Base-by-base conservation (phyloP, 2,329 filamentous ascomycete genomes). In the Rosellinia necatrix region DNA sequence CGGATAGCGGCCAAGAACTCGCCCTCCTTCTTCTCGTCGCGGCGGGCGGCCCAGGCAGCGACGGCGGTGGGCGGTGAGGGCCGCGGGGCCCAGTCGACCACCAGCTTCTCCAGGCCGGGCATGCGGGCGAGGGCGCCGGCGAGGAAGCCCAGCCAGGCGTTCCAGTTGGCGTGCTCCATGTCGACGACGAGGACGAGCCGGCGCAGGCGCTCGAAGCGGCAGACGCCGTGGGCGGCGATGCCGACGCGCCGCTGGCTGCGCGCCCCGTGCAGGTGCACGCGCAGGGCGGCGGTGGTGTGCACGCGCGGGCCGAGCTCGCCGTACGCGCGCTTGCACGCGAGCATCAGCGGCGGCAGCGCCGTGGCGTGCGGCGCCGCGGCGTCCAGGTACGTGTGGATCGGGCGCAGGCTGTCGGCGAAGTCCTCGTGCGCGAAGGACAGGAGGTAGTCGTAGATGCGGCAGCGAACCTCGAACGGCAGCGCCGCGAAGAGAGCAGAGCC, bases 61-160 rank as follows among this genome's bases (percentile, higher is more conserved):
- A 51, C 64, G 3, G 35, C 57, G 3, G 7, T 29, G 3, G 51
- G 44, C n/a, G 2, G 13, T 2, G 59, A 40, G 4, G 57, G 55
- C 12, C 69, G 53, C 10, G 69, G 70, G 37, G 58, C 52, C 70
- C 70, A 72, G 47, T 72, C 70, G n/a, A 72, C 41, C 3, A 67
- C 53, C 8, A 72, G 30, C 15, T 64, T 59, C 9, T 47, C 24
- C n/a, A 72, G 53, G 8, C 54, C 55, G 3, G 13, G 25, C 2
- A 64, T 42, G 1, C 56, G 60, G 12, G 30, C 30, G 19, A 63
- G 10, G 2, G 69, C 65, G 8, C 65, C 61, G 0, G 49, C 51
- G n/a, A 71, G 66, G 35, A 71, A 65, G 4, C 50, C 56, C 5
- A 72, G 42, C 70, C 70, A 72, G 2, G 56, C 51, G 38, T 72